Conservation (phyloP, 2,329 filamentous ascomycete genomes). For the Cordyceps fumosorosea region DNA sequence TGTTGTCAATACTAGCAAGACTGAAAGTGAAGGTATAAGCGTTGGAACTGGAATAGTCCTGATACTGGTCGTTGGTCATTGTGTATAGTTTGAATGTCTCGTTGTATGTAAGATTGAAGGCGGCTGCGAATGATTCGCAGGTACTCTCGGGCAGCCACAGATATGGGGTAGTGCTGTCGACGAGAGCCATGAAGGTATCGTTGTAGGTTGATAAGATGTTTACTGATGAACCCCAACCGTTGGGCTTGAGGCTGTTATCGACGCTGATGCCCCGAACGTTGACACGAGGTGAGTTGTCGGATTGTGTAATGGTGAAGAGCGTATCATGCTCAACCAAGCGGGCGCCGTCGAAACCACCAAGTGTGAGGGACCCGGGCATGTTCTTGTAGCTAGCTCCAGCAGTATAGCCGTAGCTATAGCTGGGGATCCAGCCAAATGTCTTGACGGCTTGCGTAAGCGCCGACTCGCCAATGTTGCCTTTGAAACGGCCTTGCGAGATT, state of each 20-base stretch:
- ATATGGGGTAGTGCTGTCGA: constrained; percentile 60
- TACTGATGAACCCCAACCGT: constrained; percentile 34
- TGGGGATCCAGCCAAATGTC: constrained; percentile 55
- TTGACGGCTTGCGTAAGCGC: constrained; percentile 53
- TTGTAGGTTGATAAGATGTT: constrained; percentile 37
- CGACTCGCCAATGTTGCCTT: constrained; percentile 40
- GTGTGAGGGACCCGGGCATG: constrained; percentile 50
- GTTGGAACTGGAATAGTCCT: constrained; percentile 35
- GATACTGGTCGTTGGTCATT: constrained; percentile 51
- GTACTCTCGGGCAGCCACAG: constrained; percentile 55
- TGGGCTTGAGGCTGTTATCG: constrained; percentile 21
- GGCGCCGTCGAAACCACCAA: constrained; percentile 64
- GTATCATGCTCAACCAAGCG: constrained; percentile 55
- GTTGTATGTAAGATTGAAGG: constrained; percentile 61
- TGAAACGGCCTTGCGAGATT: constrained; percentile 48
- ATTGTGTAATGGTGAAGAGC: constrained; percentile 50
- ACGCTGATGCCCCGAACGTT: constrained; percentile 53
- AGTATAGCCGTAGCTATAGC: constrained; percentile 69
- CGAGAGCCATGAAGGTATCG: constrained; percentile 43
- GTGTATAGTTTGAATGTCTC: constrained; percentile 57
- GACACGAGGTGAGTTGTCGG: constrained; percentile 50
- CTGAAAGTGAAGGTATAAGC: constrained; percentile 51
- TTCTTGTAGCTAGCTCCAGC: constrained; percentile 63
- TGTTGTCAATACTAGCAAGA: constrained; percentile 49
- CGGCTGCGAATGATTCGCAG: constrained; percentile 58